These are phyloP conservation scores for Aristolochia contorta DNA, from an alignment of 164 flowering plant genomes.

Conservation along the genomic window DNA sequence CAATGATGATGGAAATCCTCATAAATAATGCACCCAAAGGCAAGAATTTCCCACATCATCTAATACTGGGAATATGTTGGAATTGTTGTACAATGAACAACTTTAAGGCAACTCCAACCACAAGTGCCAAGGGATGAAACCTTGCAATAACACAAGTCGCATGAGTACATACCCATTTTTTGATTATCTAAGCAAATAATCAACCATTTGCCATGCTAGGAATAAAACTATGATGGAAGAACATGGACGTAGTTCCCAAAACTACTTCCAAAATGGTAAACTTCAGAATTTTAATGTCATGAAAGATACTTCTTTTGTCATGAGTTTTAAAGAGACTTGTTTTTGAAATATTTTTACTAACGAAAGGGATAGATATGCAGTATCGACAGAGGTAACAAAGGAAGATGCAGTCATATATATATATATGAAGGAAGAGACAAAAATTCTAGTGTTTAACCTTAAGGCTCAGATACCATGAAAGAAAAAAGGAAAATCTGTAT, in stretches of 20 bases:
- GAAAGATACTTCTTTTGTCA: too few relatives aligned
- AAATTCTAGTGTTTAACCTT: too few relatives aligned
- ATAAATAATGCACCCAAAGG: not conserved
- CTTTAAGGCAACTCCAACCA: not conserved
- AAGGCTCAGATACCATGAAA: too few relatives aligned
- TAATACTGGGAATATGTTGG: not conserved
- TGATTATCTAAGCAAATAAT: not conserved
- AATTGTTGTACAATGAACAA: not conserved
- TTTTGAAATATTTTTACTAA: too few relatives aligned
- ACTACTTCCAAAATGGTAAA: slow-evolving; percentile 9
- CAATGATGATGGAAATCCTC: too few relatives aligned
- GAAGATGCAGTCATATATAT: too few relatives aligned
- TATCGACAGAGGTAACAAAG: too few relatives aligned
- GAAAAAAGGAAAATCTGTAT: too few relatives aligned
- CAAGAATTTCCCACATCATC: too few relatives aligned
- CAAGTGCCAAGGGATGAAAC: not conserved
- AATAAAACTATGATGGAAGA: slow-evolving; percentile 1
- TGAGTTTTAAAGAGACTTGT: too few relatives aligned
- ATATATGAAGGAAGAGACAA: too few relatives aligned
- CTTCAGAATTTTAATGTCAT: slow-evolving; percentile 5
- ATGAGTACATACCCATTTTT: slow-evolving; percentile 6
- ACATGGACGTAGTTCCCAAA: slow-evolving; percentile 4
- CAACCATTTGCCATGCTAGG: slow-evolving; percentile 1
- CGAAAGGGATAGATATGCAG: too few relatives aligned
- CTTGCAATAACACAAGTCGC: not conserved